Base-by-base conservation (phyloP, 2,329 filamentous ascomycete genomes). In the Lachnellula arida region DNA sequence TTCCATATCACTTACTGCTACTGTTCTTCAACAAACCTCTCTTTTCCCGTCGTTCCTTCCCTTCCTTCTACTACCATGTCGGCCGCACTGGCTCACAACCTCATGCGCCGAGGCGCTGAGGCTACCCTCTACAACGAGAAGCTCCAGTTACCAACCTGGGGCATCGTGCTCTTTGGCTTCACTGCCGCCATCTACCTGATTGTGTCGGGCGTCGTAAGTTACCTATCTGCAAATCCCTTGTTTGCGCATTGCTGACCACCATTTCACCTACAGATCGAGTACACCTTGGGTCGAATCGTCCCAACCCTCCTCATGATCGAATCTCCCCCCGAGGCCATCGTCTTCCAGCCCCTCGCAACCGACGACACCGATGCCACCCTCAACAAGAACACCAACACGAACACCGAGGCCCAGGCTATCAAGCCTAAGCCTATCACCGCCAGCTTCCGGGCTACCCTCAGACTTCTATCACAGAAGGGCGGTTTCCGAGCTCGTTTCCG, bases 401-500 rank as follows among this genome's bases (percentile, higher is more conserved):
- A 70, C 62, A 73, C 66, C 51, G 75, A 77, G 62, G 65, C 76
- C 56, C 71, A 73, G 47, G 59, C 79, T 55, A 71, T 79, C 60
- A 74, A 75, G 59, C 74, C 78, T 62, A 77, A 78, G 68, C 84
- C 82, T 53, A 78, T 88, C 66, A 89, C 86, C 37, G 75, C 78
- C 53, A 81, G 75, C 61, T 79, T 88, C 66, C 76, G 79, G 57
- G 74, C 74, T 9, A 81, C 84, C 2, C 71, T 86, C 58, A 73
- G 72, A 51, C 85, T 87, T 58, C 78, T 97, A 46, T 77, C 77
- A 61, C 74, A 81, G 47, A 74, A 82, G 61, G 85, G 79, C 58
- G 89, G 91, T 60, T 80, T 80, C 72, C 75, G 75, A 57, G 81
- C 87, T 56, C 78, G 81, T 66, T 87, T 90, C 79, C 87, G 89